phyloP scores from a whole-genome alignment of 495 filamentous ascomycete genomes.

The Penicillium cosmopolitanum region DNA sequence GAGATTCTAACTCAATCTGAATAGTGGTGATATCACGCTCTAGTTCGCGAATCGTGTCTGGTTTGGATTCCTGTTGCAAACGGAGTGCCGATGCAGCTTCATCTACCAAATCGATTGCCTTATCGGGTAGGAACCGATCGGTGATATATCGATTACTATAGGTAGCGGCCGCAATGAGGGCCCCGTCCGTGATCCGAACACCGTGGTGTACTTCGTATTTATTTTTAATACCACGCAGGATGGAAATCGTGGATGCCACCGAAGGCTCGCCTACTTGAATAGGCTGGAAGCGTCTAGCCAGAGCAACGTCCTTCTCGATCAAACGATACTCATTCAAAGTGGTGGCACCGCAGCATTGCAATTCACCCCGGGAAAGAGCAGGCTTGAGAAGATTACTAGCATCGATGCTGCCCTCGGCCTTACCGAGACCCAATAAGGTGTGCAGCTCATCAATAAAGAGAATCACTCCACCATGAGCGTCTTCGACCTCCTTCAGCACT shows the following conservation, averaged over 20 bases:
- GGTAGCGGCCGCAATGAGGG: slow-evolving; percentile 87
- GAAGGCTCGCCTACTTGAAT: slow-evolving; percentile 87
- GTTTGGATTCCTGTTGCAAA: slow-evolving; percentile 95
- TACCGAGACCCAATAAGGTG: slow-evolving; percentile 86
- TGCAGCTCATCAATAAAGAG: slow-evolving; percentile 97
- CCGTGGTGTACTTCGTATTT: slow-evolving; percentile 94
- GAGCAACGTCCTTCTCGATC: slow-evolving; percentile 95
- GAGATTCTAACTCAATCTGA: slow-evolving; percentile 94
- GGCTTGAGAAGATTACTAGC: slow-evolving; percentile 95
- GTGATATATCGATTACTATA: slow-evolving; percentile 96
- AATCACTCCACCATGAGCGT: slow-evolving; percentile 86
- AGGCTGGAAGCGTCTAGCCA: slow-evolving; percentile 92
- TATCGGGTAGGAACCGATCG: slow-evolving; percentile 93
- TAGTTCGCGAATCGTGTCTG: slow-evolving; percentile 85
- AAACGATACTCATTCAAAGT: slow-evolving; percentile 87
- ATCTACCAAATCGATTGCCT: slow-evolving; percentile 96
- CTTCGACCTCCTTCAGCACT: slow-evolving; percentile 87
- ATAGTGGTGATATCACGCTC: slow-evolving; percentile 96
- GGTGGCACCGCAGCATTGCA: slow-evolving; percentile 94
- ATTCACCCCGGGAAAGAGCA: slow-evolving; percentile 85
- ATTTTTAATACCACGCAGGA: slow-evolving; percentile 94
- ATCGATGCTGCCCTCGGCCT: slow-evolving; percentile 94
- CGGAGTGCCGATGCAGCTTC: slow-evolving; percentile 90
- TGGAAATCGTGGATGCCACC: slow-evolving; percentile 92
- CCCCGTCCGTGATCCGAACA: slow-evolving; percentile 90